Base-by-base conservation (phyloP, 1,284 basidiomycete genomes). In the Ustilago loliicola region DNA sequence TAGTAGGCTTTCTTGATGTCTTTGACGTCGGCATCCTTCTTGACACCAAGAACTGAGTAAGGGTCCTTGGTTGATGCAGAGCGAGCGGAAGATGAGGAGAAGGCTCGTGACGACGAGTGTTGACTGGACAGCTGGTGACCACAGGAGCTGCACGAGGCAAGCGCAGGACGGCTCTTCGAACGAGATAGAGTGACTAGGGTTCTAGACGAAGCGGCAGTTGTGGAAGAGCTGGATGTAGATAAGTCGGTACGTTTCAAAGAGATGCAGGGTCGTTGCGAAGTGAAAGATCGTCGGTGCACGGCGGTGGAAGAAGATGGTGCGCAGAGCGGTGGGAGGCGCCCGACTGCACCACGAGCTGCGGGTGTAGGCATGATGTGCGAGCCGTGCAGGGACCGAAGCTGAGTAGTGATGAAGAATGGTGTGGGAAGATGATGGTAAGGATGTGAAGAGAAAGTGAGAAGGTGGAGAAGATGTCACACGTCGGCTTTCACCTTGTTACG, bases 1-100 rank as follows among this genome's bases (percentile, higher is more conserved):
- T 98, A 99, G 87, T 99, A 99, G 1, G 91, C 90, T 87, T 97
- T 96, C 90, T 99, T 99, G 85, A 99, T 98, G 80, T 99, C 95
- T 50, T 92, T 91, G 21, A 91, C 86, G 29, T 91, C 90, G 52
- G 96, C 93, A 87, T 96, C 94, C 82, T 92, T 91, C 80, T 90
- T 90, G 15, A 99, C 93, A 30, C 96, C 96, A 10, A 99, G 88
- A 21, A 94, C 92, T 51, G 93, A 88, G 87, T 99, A 99, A 0
- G 97, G 97, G 86, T 95, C 92, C 87, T 95, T 97, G n/a, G 90
- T 42, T 10, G 78, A 73, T 1, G 79, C 75, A 7, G 34, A 54
- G 3, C 29, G 25, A 11, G 6, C 7, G 8, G 55, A 29, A 19
- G 71, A 71, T 4, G 78, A 56, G 11, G 67, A 64, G 51, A 80